phyloP scores from a whole-genome alignment of 495 filamentous ascomycete species.

The Penicillium verhagenii region DNA sequence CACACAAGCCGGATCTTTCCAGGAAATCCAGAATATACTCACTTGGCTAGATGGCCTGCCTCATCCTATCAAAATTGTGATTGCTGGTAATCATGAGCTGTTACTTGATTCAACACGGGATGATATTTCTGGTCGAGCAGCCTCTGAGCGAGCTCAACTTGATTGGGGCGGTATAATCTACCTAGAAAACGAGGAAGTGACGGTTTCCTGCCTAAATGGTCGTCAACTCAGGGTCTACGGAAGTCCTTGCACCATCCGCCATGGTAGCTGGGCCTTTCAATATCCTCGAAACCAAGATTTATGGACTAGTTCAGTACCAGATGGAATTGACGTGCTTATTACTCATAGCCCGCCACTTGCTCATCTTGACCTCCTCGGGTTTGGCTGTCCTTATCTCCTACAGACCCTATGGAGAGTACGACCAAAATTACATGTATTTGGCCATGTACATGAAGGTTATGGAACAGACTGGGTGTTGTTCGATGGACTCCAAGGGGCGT shows the following conservation, averaged over 20 bases:
- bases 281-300: constrained; percentile 27
- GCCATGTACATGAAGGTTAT: constrained; percentile 69
- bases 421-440: constrained; percentile 72
- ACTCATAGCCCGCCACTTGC: constrained; percentile 63
- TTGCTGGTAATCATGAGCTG: constrained; percentile 73
- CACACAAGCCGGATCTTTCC: constrained; percentile 57
- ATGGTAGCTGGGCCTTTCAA: constrained; percentile 55
- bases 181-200: constrained; percentile 45
- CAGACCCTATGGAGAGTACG: constrained; percentile 63
- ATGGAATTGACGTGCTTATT: constrained; percentile 68
- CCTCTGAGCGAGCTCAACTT: constrained; percentile 20
- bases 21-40: constrained; percentile 59
- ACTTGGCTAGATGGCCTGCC: constrained; percentile 62
- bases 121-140: constrained; percentile 7
- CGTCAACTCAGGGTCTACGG: constrained; percentile 56
- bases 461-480: constrained; percentile 36
- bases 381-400: constrained; percentile 64
- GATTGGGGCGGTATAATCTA: constrained; percentile 51
- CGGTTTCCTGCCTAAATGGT: constrained; percentile 48
- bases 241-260: constrained; percentile 46
- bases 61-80: constrained; percentile 65
- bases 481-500: constrained; percentile 18
- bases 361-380: constrained; percentile 59
- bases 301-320: constrained; percentile 47
- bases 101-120: constrained; percentile 54